A percentile compares a stretch with the other conserved stretches of the same genome.
Conservation (phyloP, 768 basidiomycete species). For the Tylopilus intermedius region DNA sequence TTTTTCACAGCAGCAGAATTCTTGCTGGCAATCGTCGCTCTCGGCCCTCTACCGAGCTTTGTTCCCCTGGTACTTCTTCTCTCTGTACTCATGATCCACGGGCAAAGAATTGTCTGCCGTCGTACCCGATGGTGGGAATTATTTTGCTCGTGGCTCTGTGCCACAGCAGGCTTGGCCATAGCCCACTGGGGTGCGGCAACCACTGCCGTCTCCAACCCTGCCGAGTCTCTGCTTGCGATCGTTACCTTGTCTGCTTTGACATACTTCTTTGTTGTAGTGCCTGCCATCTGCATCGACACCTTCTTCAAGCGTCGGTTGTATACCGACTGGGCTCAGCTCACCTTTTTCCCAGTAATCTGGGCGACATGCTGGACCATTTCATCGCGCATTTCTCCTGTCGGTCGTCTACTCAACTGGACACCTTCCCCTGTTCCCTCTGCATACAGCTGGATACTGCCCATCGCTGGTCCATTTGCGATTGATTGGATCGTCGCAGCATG, state of each 20-base stretch:
- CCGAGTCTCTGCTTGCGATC: conserved; percentile 46
- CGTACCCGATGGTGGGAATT: conserved; percentile 27
- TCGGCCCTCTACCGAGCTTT: conserved; percentile 30
- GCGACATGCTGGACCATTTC: conserved; percentile 52
- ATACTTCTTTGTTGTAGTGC: conserved; percentile 39
- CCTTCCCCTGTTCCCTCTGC: conserved; percentile 47
- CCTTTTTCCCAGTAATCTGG: conserved; percentile 70
- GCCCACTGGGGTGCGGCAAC: conserved; percentile 42
- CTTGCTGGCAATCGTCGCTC: conserved; percentile 21
- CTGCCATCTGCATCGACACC: conserved; percentile 37
- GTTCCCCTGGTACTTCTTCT: conserved; percentile 32
- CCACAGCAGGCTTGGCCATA: conserved; percentile 40
- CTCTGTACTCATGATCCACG: conserved; percentile 26
- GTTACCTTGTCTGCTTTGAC: conserved; percentile 38
- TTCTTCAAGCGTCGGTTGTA: conserved; percentile 28
- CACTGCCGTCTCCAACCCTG: conserved; percentile 51
- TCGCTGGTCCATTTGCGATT: conserved; percentile 53
- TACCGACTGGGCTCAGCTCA: conserved; percentile 40
- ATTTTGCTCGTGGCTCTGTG: conserved; percentile 31
- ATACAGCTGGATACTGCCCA: conserved; percentile 61
- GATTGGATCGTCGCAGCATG: conserved; percentile 78
- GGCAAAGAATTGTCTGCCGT: conserved; percentile 27
- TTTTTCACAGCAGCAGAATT: conserved; percentile 25
- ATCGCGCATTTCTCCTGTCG: conserved; percentile 59
- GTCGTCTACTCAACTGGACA: conserved; percentile 65